Percentiles rank a stretch among this genome's conserved stretches.
phyloP scores from a whole-genome alignment of 169 alveolate species.

The Cryptosporidium sp. region DNA sequence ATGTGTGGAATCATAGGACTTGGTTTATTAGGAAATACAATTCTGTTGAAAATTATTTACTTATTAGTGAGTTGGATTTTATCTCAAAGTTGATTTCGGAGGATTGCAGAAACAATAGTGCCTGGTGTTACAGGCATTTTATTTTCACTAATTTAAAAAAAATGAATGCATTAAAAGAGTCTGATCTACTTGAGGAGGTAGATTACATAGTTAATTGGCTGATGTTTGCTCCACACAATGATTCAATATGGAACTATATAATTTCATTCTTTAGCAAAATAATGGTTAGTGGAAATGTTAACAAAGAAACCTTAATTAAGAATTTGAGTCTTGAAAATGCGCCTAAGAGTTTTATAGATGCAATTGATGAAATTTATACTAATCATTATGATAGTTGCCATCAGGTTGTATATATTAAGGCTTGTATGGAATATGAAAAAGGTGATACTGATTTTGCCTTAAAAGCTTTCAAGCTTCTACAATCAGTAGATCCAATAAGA shows the following conservation, averaged over 20 bases:
- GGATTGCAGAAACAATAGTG: conserved; percentile 72
- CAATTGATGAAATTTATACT: conserved; percentile 1
- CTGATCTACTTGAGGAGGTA: conserved; percentile 25
- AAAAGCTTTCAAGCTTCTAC: not conserved
- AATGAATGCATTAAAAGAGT: not conserved
- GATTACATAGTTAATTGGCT: conserved; percentile 56
- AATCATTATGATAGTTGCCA: conserved; percentile 23
- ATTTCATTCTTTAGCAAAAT: conserved; percentile 50
- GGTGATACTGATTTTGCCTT: conserved; percentile 10
- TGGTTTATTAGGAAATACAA: conserved; percentile 45
- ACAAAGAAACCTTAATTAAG: not conserved
- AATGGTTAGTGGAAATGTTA: not conserved
- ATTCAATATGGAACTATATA: conserved; percentile 60
- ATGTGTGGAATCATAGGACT: conserved; percentile 59
- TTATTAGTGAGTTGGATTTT: conserved; percentile 23
- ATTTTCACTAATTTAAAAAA: conserved; percentile 1
- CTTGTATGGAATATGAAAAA: conserved; percentile 50
- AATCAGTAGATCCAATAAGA: conserved; percentile 42
- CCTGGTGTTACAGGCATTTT: conserved; percentile 70
- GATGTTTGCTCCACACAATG: conserved; percentile 46
- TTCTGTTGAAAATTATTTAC: not conserved
- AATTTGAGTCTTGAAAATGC: conserved; percentile 13
- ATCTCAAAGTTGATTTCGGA: conserved; percentile 10
- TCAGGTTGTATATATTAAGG: conserved; percentile 55
- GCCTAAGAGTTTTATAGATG: conserved; percentile 16